phyloP scores from a whole-genome alignment of 176 grass and related monocot species.

The Bonia amplexicaulis region DNA sequence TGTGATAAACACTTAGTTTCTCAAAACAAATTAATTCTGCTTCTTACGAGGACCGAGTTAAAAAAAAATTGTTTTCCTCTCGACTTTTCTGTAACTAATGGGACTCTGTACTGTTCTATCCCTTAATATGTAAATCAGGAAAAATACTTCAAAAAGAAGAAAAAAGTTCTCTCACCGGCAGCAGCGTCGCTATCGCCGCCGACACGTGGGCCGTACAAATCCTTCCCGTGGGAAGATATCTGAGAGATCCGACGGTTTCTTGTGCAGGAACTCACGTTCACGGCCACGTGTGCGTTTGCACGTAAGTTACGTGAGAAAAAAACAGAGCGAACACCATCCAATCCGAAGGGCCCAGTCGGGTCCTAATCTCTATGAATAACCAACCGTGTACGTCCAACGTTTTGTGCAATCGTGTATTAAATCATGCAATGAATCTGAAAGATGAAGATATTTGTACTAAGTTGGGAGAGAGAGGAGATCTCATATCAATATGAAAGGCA shows the following conservation, averaged over 20 bases:
- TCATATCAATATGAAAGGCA: not conserved
- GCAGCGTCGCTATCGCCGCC: not conserved
- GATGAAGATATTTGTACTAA: not conserved
- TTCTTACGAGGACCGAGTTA: too few species aligned
- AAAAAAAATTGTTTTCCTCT: too few species aligned
- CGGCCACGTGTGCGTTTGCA: not conserved
- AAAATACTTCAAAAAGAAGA: not conserved
- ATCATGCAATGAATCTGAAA: not conserved
- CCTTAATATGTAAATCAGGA: too few species aligned
- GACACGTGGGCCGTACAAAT: not conserved
- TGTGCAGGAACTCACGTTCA: not conserved
- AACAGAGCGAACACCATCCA: not conserved
- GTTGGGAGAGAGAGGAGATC: not conserved
- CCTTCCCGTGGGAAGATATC: not conserved
- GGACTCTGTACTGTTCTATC: too few species aligned
- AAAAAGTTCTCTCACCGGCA: not conserved
- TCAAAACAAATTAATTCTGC: too few species aligned
- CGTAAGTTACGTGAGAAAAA: not conserved
- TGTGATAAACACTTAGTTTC: too few species aligned
- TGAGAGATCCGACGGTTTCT: not conserved
- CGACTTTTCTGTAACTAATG: too few species aligned
- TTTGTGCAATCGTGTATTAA: too few species aligned
- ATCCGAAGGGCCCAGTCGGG: too few species aligned
- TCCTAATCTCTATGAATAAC: not conserved
- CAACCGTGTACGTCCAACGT: not conserved